Base-by-base conservation (phyloP, 345 rosid genomes). In the Acer yangbiense region DNA sequence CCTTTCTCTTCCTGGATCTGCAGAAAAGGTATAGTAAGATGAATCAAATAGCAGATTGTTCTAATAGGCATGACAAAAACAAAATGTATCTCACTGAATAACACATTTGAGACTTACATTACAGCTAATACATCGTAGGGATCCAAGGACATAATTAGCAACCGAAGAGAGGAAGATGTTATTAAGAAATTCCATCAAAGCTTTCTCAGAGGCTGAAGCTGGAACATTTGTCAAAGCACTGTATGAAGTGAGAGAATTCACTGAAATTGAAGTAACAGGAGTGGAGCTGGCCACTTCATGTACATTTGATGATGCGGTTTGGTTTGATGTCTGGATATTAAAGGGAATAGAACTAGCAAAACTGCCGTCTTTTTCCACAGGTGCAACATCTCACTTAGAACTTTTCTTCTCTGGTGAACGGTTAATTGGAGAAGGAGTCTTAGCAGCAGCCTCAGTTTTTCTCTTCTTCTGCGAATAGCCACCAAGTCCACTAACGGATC, bases 401-500 rank as follows among this genome's bases (percentile, higher is more conserved):
- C 68, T 68, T 87, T 86, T 91, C 84, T 90, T 91, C 84, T 90
- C 97, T 9, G 93, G 89, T 13, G 94, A 87, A 65, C 78, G 88
- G 78, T 84, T 90, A 72, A 83, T 57, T 48, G 95, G 97, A 43
- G 98, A 90, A 75, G 91, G 90, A 69, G 90, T 89, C 89, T 86
- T 91, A 81, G 69, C 78, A 82, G 88, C 85, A 52, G 84, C 83
- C 69, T 90, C 91, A 61, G 84, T 84, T 84, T 87, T 96, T 79
- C 97, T 92, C 87, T 91, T 94, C 82, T 95, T 89, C 21, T 98
- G 98, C 21, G 97, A 94, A 85, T 94, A 94, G 74, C 98, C 98
- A 80, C 98, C 97, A 77, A 96, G 92, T 67, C 97, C 90, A 82
- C 98, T 92, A 25, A 78, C 74, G 69, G 87, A 86, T 60, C 83